Evolutionary conservation across 108 stramenopile species (phyloP).

Genomic region (Poteriospumella lacustris): DNA sequence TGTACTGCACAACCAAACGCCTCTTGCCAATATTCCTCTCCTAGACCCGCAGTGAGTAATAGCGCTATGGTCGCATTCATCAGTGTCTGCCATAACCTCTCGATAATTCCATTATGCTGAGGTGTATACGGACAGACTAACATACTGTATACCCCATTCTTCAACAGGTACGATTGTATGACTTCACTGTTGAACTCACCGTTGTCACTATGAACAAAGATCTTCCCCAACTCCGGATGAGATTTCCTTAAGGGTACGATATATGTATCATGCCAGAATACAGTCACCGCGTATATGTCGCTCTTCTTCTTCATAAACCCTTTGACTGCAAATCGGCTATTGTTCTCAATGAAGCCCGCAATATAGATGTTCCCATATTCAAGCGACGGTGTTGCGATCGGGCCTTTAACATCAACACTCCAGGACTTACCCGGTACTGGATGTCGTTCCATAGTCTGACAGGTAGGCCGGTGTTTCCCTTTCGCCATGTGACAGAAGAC

Average conservation of each 20-base stretch:
- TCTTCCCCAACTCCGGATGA: background rate
- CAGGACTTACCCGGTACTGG: too few species aligned
- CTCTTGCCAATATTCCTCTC: background rate
- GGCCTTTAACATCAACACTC: background rate
- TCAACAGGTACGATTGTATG: background rate
- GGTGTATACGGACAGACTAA: background rate
- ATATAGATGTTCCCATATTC: constrained; percentile 17
- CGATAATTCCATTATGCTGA: constrained; percentile 2
- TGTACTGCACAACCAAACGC: background rate
- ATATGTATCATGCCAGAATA: too few species aligned
- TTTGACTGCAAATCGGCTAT: background rate
- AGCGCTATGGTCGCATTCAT: background rate
- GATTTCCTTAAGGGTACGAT: background rate
- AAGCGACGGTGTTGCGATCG: background rate
- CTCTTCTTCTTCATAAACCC: background rate
- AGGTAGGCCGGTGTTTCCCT: too few species aligned
- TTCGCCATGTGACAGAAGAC: too few species aligned
- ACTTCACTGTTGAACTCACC: background rate
- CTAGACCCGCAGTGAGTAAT: background rate
- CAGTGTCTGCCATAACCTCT: background rate
- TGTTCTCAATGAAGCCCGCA: background rate
- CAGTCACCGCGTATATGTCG: background rate
- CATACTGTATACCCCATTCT: background rate
- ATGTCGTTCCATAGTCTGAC: too few species aligned
- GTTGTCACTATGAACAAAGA: background rate